Evolutionary conservation across 352 stramenopile species (phyloP), one percentile per base, ranked within the genome.

Genomic region (Porosira glacialis): DNA sequence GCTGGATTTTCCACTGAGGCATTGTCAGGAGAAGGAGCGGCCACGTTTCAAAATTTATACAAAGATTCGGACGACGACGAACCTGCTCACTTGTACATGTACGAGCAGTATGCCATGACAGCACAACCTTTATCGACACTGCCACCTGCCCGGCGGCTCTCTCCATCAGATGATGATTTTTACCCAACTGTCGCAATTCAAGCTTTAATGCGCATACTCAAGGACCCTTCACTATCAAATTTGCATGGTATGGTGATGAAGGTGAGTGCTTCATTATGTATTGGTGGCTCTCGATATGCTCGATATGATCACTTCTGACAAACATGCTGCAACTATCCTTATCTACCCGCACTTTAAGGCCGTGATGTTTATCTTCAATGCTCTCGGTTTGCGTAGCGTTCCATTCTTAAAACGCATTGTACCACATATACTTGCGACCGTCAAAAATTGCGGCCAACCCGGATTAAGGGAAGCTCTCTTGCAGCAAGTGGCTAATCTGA

Each of bases 281-380:
- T 24, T n/a, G 22, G 30, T 38, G 26, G 7, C 33, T 39, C 15
- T 13, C 7, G 15, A 13, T 13, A 13, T 13, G 7, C 7, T 15
- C 7, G 15, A 13, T 39, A 15, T 39, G 7, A 15, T 15, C 15
- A 39, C 33, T 7, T 7, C 33, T 39, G 7, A 39, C 33, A 39
- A 7, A 39, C 15, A 39, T 39, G 33, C 31, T 51, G 24, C 28
- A 44, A 51, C 4, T n/a, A 47, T 61, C 61, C 15, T 17, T 21
- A 57, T 26, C 27, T 45, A n/a, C 45, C 10, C 17, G 60, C 22
- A 22, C 22, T 63, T 21, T 55, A 47, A 72, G 70, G 95, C 96
- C 17, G 94, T 99, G 26, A 98, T 98, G 89, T 97, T 97, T 56
- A 98, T 99, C 59, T 98, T 99, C 87, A 96, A 97, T 69, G 94